phyloP scores from a whole-genome alignment of 2,329 filamentous ascomycete species.

The Mollisia scopiformis region DNA sequence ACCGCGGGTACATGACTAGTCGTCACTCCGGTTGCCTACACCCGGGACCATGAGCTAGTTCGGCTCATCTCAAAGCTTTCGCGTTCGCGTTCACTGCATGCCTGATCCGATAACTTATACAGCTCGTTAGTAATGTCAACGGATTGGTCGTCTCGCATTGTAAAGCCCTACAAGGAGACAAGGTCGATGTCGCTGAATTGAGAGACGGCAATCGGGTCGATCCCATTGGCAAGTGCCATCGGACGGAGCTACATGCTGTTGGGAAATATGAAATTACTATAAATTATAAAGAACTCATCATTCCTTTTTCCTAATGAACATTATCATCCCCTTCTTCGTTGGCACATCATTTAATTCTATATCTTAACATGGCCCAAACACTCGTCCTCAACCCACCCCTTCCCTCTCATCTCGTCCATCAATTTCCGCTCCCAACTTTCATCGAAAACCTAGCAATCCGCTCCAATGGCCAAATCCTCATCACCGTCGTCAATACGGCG shows the following conservation, averaged over 20 bases:
- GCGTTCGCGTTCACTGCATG: neutral
- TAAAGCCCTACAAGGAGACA: too few relatives aligned
- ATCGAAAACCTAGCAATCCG: conserved; percentile 24
- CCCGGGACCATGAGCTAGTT: neutral
- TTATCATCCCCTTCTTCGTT: neutral
- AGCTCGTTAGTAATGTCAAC: neutral
- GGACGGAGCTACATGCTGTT: too few relatives aligned
- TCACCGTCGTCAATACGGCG: conserved; percentile 13
- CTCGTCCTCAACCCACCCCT: conserved; percentile 5
- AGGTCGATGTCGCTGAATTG: too few relatives aligned
- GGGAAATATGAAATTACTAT: too few relatives aligned
- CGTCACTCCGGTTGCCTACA: too few relatives aligned
- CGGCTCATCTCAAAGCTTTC: neutral
- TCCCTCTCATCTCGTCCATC: conserved; percentile 6
- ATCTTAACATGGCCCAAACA: neutral
- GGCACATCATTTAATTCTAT: neutral
- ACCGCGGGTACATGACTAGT: too few relatives aligned
- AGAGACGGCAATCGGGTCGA: too few relatives aligned
- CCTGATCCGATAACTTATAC: neutral
- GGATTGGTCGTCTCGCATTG: too few relatives aligned
- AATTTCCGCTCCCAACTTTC: conserved; percentile 23
- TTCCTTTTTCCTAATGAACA: neutral
- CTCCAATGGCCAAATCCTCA: conserved; percentile 18
- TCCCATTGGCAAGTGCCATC: too few relatives aligned
- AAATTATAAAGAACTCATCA: too few relatives aligned